Percentiles rank a stretch among this genome's conserved stretches.
These are phyloP conservation scores for Setomelanomma holmii DNA, from an alignment of 2,329 filamentous ascomycete species.

Conservation along the genomic window DNA sequence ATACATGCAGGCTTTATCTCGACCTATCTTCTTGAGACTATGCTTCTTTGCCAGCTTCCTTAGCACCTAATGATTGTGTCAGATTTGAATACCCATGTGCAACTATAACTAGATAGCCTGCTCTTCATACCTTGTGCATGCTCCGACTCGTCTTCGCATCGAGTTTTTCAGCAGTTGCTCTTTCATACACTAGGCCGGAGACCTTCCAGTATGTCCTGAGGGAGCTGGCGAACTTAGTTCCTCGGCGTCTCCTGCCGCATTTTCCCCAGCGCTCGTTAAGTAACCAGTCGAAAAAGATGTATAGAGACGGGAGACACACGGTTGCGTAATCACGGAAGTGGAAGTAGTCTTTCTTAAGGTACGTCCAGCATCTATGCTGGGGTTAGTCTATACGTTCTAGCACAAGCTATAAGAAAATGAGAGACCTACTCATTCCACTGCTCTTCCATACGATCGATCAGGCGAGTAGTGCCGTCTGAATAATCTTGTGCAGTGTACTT, in stretches of 20 bases:
- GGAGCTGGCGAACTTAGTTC: constrained; percentile 21
- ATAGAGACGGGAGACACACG: constrained; percentile 14
- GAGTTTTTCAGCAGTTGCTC: constrained; percentile 18
- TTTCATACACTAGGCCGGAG: constrained; percentile 22
- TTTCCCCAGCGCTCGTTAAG: constrained; percentile 13
- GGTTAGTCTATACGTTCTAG: no score
- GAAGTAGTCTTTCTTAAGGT: no score
- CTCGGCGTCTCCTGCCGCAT: constrained; percentile 12
- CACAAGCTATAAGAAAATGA: no score
- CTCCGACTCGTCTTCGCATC: constrained; percentile 15
- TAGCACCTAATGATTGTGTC: constrained; percentile 11
- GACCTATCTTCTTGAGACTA: constrained; percentile 15
- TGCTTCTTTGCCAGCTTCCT: constrained; percentile 26
- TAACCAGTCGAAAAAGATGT: constrained; percentile 23
- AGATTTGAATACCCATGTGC: constrained; percentile 9
- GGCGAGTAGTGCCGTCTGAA: constrained; percentile 20
- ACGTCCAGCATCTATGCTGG: no score
- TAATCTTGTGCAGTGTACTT: constrained; percentile 28
- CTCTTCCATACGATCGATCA: constrained; percentile 24
- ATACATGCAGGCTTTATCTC: constrained; percentile 19
- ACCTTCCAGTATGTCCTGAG: constrained; percentile 26
- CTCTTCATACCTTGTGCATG: constrained; percentile 19
- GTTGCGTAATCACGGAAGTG: constrained; percentile 7
- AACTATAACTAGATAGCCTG: neutral
- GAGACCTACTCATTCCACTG: constrained; percentile 27